These are phyloP conservation scores for Spongospora subterranea DNA, from an alignment of 208 protist genomes.

Conservation along the genomic window DNA sequence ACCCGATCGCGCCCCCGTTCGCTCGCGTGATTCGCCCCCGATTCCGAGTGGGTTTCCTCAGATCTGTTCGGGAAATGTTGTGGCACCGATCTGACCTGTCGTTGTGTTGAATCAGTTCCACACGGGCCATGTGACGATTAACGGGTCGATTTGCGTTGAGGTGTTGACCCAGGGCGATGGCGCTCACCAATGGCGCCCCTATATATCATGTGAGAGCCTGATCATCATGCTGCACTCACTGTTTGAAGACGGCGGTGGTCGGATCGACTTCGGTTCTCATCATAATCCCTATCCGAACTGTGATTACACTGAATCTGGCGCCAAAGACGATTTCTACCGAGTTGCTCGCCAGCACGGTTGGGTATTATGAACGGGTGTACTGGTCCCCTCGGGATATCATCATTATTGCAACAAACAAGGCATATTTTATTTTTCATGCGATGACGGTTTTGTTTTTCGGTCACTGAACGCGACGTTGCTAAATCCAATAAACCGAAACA, in stretches of 20 bases:
- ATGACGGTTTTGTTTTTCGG: too few species aligned
- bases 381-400: too few species aligned
- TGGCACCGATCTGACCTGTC: not conserved
- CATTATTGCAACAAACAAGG: too few species aligned
- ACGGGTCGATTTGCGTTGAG: conserved; percentile 57
- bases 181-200: not conserved
- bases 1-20: conserved; percentile 57
- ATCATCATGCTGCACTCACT: not conserved
- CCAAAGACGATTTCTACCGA: not conserved
- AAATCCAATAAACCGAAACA: too few species aligned
- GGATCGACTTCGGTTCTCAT: not conserved
- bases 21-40: conserved; percentile 58
- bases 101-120: conserved; percentile 14
- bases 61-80: too few species aligned
- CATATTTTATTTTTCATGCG: too few species aligned
- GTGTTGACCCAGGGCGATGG: conserved; percentile 39
- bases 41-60: conserved; percentile 31
- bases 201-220: not conserved
- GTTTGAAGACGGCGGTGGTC: not conserved
- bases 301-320: not conserved
- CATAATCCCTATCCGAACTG: not conserved
- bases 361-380: too few species aligned
- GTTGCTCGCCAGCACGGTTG: not conserved
- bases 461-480: too few species aligned
- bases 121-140: conserved; percentile 57